A percentile compares a stretch with the other conserved stretches of the same genome.
Conservation (phyloP, 176 grass and related monocot genomes). For the Phoenix roebelenii region DNA sequence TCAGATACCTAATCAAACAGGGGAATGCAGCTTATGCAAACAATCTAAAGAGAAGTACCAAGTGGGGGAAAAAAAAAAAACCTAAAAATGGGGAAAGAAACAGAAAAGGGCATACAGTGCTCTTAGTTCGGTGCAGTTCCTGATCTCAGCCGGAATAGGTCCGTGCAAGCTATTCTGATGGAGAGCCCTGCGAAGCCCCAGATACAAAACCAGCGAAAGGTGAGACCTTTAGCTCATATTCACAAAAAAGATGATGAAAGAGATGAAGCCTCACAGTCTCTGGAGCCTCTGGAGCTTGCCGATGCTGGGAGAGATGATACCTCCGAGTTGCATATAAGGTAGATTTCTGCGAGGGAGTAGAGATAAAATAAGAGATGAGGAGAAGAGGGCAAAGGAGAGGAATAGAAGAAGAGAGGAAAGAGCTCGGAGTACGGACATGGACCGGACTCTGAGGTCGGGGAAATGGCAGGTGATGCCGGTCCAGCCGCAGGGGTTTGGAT, state of each 20-base stretch:
- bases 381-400: no score
- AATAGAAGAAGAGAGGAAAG: background rate
- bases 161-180: constrained; percentile 98
- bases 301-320: constrained; percentile 73
- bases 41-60: background rate
- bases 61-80: background rate
- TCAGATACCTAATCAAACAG: constrained; percentile 43
- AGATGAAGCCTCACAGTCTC: constrained; percentile 39
- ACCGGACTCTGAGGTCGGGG: constrained; percentile 90
- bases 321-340: constrained; percentile 83
- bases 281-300: constrained; percentile 72
- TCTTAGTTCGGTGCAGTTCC: constrained; percentile 71
- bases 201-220: background rate
- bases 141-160: constrained; percentile 69
- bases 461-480: constrained; percentile 88
- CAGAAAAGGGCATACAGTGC: constrained; percentile 38
- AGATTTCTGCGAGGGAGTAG: constrained; percentile 46
- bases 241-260: background rate
- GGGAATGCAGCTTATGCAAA: background rate
- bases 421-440: constrained; percentile 39
- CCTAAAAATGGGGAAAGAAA: background rate
- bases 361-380: background rate
- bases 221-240: background rate
- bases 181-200: constrained; percentile 48
- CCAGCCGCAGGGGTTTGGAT: constrained; percentile 75